A percentile compares a stretch with the other conserved stretches of the same genome.
These are phyloP conservation scores for Dryas drummondii DNA, from an alignment of 306 rosid species.

Conservation along the genomic window DNA sequence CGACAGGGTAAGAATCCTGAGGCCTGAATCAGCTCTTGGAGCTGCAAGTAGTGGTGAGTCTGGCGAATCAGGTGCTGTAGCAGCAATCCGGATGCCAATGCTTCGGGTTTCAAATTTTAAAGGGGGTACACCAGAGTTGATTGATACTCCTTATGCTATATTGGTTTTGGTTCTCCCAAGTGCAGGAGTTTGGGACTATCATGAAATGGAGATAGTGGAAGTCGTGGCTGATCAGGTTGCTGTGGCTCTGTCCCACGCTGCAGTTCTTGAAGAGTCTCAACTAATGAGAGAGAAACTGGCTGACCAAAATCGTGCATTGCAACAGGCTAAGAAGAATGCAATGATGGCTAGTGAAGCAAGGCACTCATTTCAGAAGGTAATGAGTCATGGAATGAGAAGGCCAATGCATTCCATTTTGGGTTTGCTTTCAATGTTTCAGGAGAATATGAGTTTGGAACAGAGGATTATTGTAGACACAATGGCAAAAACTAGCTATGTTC, in stretches of 20 bases:
- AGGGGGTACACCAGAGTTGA: slow-evolving; percentile 72
- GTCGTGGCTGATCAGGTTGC: slow-evolving; percentile 93
- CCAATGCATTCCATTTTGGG: slow-evolving; percentile 78
- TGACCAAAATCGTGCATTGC: slow-evolving; percentile 67
- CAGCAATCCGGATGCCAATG: slow-evolving; percentile 80
- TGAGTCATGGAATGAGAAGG: slow-evolving; percentile 79
- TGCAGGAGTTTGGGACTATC: slow-evolving; percentile 51
- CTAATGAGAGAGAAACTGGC: slow-evolving; percentile 70
- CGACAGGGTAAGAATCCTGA: slow-evolving; percentile 59
- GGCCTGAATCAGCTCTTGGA: slow-evolving; percentile 63
- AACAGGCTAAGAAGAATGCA: slow-evolving; percentile 65
- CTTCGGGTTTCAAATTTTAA: slow-evolving; percentile 75
- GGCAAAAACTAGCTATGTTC: slow-evolving; percentile 63
- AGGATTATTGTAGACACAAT: slow-evolving; percentile 61
- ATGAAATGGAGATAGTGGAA: slow-evolving; percentile 71
- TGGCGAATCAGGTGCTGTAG: slow-evolving; percentile 55
- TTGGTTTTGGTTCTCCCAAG: slow-evolving; percentile 70
- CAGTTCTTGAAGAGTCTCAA: slow-evolving; percentile 88
- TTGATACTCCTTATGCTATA: slow-evolving; percentile 66
- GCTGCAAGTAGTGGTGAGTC: slow-evolving; percentile 53
- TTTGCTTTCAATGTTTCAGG: slow-evolving; percentile 58
- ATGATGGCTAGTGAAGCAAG: slow-evolving; percentile 86
- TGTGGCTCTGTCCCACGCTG: slow-evolving; percentile 81
- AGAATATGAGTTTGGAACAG: slow-evolving; percentile 43
- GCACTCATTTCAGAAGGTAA: slow-evolving; percentile 67